These are phyloP conservation scores for Xylogone sp. DNA, from an alignment of 2,329 filamentous ascomycete species.

Conservation along the genomic window DNA sequence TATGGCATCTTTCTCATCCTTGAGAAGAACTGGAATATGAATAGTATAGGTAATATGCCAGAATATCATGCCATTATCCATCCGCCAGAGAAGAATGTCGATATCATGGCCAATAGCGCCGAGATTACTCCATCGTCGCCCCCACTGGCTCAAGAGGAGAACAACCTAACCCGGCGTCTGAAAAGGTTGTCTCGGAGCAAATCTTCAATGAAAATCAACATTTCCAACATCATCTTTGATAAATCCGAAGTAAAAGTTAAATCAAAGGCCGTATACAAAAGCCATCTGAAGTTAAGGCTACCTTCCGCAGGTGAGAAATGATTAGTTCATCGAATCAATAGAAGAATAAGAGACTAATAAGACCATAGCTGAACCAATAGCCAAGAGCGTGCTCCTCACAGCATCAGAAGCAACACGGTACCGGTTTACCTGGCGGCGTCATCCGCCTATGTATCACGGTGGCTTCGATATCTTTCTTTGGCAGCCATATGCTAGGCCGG, in stretches of 20 bases:
- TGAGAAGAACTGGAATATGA: neutral
- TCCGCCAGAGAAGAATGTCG: neutral
- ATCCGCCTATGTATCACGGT: conserved; percentile 6
- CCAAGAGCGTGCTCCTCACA: neutral
- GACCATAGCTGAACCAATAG: neutral
- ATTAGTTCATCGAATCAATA: neutral
- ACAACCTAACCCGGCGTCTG: neutral
- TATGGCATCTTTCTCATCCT: neutral
- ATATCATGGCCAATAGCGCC: neutral
- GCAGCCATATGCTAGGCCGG: conserved; percentile 5
- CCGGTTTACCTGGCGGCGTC: conserved; percentile 11
- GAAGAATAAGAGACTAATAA: neutral
- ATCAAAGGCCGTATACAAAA: neutral
- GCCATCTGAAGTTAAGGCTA: neutral
- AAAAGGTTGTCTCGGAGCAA: neutral
- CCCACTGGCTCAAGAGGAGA: neutral
- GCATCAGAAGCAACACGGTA: neutral
- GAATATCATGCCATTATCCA: neutral
- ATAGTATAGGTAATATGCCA: neutral
- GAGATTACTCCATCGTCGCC: neutral
- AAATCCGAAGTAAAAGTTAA: neutral
- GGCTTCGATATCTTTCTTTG: conserved; percentile 7
- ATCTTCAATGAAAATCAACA: neutral
- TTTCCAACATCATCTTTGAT: neutral
- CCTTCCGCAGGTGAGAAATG: neutral